Evolutionary conservation across 2,329 filamentous ascomycete genomes (phyloP).

Genomic region (Ascochyta viciae-villosae): DNA sequence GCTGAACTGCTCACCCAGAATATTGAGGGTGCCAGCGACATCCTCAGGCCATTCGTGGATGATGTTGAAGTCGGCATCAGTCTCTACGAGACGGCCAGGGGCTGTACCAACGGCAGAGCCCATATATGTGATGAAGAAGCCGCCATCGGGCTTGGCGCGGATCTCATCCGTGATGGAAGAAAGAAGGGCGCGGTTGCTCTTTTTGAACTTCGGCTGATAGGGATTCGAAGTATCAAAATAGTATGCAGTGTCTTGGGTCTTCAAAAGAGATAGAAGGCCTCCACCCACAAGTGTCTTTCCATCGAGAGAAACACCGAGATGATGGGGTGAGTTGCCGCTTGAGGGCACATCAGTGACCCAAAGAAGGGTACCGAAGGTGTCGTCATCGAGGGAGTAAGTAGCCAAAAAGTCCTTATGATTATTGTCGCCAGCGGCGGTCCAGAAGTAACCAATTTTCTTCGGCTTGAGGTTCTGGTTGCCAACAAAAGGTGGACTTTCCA

Average conservation of each 20-base stretch:
- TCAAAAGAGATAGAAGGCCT: conserved; percentile 65
- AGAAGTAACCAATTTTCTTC: conserved; percentile 72
- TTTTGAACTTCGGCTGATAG: conserved; percentile 65
- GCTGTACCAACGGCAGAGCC: conserved; percentile 65
- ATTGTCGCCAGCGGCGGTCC: conserved; percentile 68
- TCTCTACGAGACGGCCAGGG: conserved; percentile 67
- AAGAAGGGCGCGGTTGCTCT: conserved; percentile 66
- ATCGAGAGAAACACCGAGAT: conserved; percentile 62
- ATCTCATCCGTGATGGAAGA: conserved; percentile 69
- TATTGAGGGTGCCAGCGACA: conserved; percentile 60
- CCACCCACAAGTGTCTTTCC: conserved; percentile 66
- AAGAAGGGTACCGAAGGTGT: conserved; percentile 67
- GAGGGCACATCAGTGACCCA: conserved; percentile 65
- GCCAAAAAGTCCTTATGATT: conserved; percentile 66
- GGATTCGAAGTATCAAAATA: conserved; percentile 68
- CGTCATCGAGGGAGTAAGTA: conserved; percentile 66
- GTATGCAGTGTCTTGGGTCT: conserved; percentile 66
- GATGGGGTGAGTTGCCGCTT: conserved; percentile 68
- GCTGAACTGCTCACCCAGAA: conserved; percentile 67
- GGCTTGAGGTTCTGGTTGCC: conserved; percentile 62
- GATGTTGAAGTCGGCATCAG: conserved; percentile 65
- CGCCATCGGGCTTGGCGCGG: conserved; percentile 67
- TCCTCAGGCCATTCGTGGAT: conserved; percentile 69
- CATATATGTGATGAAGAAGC: conserved; percentile 70
- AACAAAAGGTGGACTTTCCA: conserved; percentile 62